A percentile compares a stretch with the other conserved stretches of the same genome.
Conservation (phyloP, 2,329 filamentous ascomycete genomes). For the Neonectria sp. region DNA sequence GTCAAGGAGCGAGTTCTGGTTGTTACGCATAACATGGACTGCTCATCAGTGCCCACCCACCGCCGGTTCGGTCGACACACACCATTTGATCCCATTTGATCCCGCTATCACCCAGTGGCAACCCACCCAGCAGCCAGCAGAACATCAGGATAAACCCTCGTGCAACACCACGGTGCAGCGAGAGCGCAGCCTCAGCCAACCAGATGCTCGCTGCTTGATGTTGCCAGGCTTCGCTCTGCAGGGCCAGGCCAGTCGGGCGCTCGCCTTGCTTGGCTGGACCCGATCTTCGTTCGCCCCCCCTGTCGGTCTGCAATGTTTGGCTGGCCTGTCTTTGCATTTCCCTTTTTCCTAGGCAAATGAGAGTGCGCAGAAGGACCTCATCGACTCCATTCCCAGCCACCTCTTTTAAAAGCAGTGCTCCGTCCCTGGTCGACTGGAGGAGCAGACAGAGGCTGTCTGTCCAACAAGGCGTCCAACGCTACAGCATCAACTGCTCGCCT, state of each 20-base stretch:
- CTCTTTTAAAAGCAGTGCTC: slow-evolving; percentile 6
- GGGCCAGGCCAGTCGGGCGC: slow-evolving; percentile 18
- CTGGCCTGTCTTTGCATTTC: slow-evolving; percentile 2
- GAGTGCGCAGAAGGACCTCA: slow-evolving; percentile 3
- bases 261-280: slow-evolving; percentile 12
- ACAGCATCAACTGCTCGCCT: background rate
- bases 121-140: slow-evolving; percentile 13
- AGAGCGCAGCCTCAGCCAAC: slow-evolving; percentile 6
- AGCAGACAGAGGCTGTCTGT: background rate
- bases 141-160: slow-evolving; percentile 8
- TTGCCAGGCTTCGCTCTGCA: slow-evolving; percentile 19
- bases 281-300: slow-evolving; percentile 18
- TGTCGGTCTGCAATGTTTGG: background rate
- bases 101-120: slow-evolving; percentile 12
- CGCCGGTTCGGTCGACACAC: slow-evolving; percentile 16
- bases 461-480: background rate
- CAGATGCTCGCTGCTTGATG: slow-evolving; percentile 10
- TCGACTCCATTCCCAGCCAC: slow-evolving; percentile 24
- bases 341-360: background rate
- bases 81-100: slow-evolving; percentile 13
- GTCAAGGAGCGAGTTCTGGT: slow-evolving; percentile 14
- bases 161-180: background rate
- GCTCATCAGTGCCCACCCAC: slow-evolving; percentile 25
- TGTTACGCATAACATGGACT: slow-evolving; percentile 27
- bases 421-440: too few relatives aligned